These are phyloP conservation scores for Phytopythium vexans DNA, from an alignment of 352 stramenopile genomes.

Conservation along the genomic window DNA sequence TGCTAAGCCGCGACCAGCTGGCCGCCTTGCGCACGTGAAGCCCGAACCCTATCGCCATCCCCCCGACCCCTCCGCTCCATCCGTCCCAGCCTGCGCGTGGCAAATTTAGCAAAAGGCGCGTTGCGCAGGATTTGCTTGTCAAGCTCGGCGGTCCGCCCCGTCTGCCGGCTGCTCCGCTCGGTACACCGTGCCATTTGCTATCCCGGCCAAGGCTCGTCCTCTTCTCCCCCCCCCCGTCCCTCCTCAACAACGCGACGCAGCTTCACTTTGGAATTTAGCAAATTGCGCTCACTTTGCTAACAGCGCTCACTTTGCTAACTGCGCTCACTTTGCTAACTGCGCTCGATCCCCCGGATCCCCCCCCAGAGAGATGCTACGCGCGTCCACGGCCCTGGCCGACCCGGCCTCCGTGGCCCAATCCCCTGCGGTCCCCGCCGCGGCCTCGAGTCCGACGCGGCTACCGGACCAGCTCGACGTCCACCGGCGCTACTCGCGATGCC, in stretches of 20 bases:
- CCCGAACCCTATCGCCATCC: too few species aligned
- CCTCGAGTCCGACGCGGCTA: background rate
- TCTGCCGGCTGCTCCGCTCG: background rate
- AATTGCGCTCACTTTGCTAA: background rate
- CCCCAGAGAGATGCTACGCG: background rate
- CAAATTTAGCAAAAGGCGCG: too few species aligned
- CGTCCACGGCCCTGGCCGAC: background rate
- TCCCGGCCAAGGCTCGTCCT: background rate
- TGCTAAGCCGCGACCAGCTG: too few species aligned
- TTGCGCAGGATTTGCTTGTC: too few species aligned
- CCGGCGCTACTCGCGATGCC: conserved; percentile 29
- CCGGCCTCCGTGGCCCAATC: background rate
- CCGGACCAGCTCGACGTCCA: conserved; percentile 12
- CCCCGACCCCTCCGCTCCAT: too few species aligned
- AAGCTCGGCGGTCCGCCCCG: too few species aligned
- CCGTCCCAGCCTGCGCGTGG: too few species aligned
- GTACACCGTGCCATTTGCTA: background rate
- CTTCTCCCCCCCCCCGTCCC: background rate
- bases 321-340: background rate
- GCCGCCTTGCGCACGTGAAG: too few species aligned
- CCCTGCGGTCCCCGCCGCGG: background rate
- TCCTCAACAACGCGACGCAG: conserved; percentile 1
- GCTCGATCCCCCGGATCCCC: background rate
- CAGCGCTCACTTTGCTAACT: background rate
- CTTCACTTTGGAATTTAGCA: conserved; percentile 2